Conservation (phyloP, 2,329 filamentous ascomycete genomes). For the Colletotrichum lupini region DNA sequence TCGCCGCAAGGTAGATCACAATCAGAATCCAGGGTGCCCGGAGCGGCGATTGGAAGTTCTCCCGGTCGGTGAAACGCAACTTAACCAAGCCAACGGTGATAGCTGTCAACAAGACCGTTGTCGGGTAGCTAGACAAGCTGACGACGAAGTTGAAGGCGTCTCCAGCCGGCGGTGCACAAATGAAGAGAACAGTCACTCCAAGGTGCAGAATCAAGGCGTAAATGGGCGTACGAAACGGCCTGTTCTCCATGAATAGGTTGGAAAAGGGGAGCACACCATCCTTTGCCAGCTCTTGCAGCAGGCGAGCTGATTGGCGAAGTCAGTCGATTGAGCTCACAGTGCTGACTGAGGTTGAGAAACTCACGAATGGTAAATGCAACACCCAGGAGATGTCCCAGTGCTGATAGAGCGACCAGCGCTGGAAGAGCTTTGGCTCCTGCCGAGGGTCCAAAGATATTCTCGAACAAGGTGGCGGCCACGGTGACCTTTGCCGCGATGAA, state of each 20-base stretch:
- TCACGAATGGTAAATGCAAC: constrained; percentile 30
- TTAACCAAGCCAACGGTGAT: constrained; percentile 38
- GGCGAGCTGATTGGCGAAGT: constrained; percentile 11
- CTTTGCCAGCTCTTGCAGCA: constrained; percentile 38
- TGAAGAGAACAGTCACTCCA: constrained; percentile 39
- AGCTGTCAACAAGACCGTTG: constrained; percentile 33
- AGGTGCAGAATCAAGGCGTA: constrained; percentile 36
- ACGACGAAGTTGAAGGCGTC: constrained; percentile 40
- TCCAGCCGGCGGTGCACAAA: constrained; percentile 39
- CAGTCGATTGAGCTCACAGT: background rate
- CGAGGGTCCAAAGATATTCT: constrained; percentile 26
- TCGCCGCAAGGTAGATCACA: constrained; percentile 21
- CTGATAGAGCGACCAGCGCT: constrained; percentile 22
- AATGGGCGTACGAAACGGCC: constrained; percentile 40
- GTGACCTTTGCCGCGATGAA: constrained; percentile 34
- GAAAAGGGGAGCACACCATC: constrained; percentile 38
- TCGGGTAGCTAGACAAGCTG: constrained; percentile 38
- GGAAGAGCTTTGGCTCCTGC: constrained; percentile 27
- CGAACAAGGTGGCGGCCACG: constrained; percentile 29
- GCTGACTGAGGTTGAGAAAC: background rate
- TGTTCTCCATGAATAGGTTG: constrained; percentile 40
- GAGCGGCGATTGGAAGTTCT: constrained; percentile 36
- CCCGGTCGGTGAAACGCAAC: constrained; percentile 35
- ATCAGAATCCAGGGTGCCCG: constrained; percentile 37
- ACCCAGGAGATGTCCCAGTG: constrained; percentile 27